Percentiles rank a stretch among this genome's conserved stretches.
Conservation (phyloP, 2,329 filamentous ascomycete genomes). For the Aspergillus udagawae region DNA sequence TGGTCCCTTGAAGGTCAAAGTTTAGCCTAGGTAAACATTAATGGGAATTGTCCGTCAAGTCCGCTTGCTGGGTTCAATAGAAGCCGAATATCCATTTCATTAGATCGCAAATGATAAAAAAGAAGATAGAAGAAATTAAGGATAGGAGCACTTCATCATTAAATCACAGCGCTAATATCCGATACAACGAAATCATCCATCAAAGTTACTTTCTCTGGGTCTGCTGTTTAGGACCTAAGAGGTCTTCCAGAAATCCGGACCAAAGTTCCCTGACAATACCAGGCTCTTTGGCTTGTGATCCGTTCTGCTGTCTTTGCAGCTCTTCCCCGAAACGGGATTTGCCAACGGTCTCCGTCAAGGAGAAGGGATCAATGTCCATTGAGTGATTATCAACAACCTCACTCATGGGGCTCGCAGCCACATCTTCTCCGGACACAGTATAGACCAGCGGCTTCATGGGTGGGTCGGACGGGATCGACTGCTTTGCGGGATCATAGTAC, state of each 20-base stretch:
- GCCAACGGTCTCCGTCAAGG: slow-evolving; percentile 49
- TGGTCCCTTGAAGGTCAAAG: neutral
- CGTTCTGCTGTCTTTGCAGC: slow-evolving; percentile 33
- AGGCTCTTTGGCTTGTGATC: slow-evolving; percentile 17
- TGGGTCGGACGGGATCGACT: slow-evolving; percentile 14
- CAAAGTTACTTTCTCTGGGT: slow-evolving; percentile 17
- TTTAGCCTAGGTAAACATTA: neutral
- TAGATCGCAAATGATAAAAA: neutral
- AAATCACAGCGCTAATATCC: slow-evolving; percentile 10
- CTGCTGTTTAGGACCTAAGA: slow-evolving; percentile 32
- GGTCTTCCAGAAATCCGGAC: slow-evolving; percentile 35
- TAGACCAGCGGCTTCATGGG: slow-evolving; percentile 56
- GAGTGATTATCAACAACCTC: slow-evolving; percentile 56
- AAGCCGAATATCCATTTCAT: neutral
- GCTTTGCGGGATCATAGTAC: slow-evolving; percentile 20
- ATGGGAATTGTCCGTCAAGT: neutral
- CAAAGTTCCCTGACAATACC: slow-evolving; percentile 34
- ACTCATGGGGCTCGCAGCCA: slow-evolving; percentile 52
- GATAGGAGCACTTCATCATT: slow-evolving; percentile 1
- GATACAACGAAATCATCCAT: neutral
- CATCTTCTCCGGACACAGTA: slow-evolving; percentile 46
- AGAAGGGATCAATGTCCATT: slow-evolving; percentile 54
- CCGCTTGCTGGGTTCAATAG: neutral
- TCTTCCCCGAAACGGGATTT: slow-evolving; percentile 36
- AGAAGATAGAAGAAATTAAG: neutral